Evolutionary conservation across 441 rosid genomes (phyloP).

Genomic region (Bruguiera hainesii): DNA sequence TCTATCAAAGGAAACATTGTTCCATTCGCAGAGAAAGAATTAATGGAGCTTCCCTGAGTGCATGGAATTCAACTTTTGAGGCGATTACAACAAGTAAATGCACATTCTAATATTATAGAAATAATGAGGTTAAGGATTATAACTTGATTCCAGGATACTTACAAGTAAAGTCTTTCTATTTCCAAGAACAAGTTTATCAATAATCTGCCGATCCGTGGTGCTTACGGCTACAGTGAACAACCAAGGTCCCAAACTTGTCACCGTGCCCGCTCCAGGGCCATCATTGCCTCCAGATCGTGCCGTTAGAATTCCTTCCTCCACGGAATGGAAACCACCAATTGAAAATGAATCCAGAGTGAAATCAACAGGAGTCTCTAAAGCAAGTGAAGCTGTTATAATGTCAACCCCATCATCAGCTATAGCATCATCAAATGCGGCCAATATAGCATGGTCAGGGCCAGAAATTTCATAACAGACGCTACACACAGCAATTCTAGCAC

Average conservation of each 20-base stretch:
- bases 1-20: conserved; percentile 33
- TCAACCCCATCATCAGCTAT: conserved; percentile 57
- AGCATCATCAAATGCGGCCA: conserved; percentile 45
- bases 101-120: conserved; percentile 4
- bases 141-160: conserved; percentile 13
- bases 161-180: conserved; percentile 30
- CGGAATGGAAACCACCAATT: conserved; percentile 43
- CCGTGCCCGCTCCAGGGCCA: conserved; percentile 18
- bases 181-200: conserved; percentile 39
- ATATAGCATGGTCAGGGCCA: background rate
- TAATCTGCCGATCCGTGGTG: conserved; percentile 34
- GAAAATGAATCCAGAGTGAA: conserved; percentile 25
- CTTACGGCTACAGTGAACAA: conserved; percentile 47
- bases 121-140: too few species aligned
- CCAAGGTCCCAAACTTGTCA: conserved; percentile 46
- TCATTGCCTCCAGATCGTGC: conserved; percentile 37
- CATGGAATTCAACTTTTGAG: background rate
- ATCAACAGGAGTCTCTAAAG: background rate
- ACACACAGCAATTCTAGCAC: conserved; percentile 25
- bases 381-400: conserved; percentile 37
- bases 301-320: conserved; percentile 34
- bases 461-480: background rate
- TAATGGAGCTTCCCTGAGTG: conserved; percentile 38
- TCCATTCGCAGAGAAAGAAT: conserved; percentile 31
- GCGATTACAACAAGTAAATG: background rate